A percentile compares a stretch with the other conserved stretches of the same genome.
Evolutionary conservation across 1,139 yeast species (phyloP).

Genomic region (Tardiomyces blankii): DNA sequence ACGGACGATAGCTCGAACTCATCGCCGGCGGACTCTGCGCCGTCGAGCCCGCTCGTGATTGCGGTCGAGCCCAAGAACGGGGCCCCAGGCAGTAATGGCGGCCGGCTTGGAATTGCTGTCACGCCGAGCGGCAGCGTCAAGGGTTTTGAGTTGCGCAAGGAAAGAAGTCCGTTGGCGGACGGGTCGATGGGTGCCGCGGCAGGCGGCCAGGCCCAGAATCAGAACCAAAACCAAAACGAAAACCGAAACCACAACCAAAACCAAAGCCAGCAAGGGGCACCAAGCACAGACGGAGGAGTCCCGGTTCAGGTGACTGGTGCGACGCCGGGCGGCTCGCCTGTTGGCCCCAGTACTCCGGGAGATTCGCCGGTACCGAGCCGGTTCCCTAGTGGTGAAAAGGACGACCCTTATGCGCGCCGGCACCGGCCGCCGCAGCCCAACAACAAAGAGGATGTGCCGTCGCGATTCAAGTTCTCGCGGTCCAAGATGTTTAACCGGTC

Average conservation of each 20-base stretch:
- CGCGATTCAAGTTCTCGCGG: conserved; percentile 25
- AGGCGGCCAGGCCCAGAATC: too few species aligned
- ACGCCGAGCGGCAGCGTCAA: too few species aligned
- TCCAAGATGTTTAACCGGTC: conserved; percentile 5
- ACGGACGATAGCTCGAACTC: neutral
- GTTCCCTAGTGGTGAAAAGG: conserved; percentile 19
- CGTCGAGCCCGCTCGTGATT: neutral
- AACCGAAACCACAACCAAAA: too few species aligned
- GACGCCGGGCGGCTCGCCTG: neutral
- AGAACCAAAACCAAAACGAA: too few species aligned
- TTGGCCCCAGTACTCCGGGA: neutral
- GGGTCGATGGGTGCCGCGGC: too few species aligned
- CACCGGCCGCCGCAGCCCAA: conserved; percentile 20
- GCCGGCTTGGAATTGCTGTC: too few species aligned
- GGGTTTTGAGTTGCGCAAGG: too few species aligned
- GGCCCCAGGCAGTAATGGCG: neutral
- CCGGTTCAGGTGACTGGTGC: neutral
- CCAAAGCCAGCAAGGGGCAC: neutral
- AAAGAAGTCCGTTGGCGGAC: too few species aligned
- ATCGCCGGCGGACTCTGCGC: neutral
- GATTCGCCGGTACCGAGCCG: conserved; percentile 4
- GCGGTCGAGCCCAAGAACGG: neutral
- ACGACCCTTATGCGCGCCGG: conserved; percentile 26
- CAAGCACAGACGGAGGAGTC: neutral
- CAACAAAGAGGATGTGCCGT: conserved; percentile 22